Evolutionary conservation across 2,329 filamentous ascomycete genomes (phyloP).

Genomic region (Fusarium clavum): DNA sequence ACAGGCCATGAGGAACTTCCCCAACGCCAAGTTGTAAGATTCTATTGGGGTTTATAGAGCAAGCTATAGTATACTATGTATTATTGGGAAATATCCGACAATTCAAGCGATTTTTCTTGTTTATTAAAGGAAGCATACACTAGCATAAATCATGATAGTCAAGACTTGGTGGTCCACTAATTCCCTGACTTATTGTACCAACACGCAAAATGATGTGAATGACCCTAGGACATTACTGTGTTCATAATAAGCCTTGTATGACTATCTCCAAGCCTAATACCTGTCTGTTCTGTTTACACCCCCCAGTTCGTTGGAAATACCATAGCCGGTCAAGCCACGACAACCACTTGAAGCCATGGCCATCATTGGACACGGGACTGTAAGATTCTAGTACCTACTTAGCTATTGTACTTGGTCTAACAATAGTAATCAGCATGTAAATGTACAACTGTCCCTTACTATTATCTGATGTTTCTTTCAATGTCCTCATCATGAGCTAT

Average conservation of each 20-base stretch:
- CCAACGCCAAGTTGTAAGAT: slow-evolving; percentile 80
- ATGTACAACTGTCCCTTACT: background rate
- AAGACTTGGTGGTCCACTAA: background rate
- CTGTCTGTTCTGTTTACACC: background rate
- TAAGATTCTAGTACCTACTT: background rate
- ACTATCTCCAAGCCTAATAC: background rate
- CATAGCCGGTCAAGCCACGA: background rate
- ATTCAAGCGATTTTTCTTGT: slow-evolving; percentile 2
- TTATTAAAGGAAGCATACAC: background rate
- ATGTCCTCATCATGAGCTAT: background rate
- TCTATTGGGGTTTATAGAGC: background rate
- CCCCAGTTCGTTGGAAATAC: background rate
- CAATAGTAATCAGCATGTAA: background rate
- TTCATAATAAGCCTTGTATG: background rate
- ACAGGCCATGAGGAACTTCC: slow-evolving; percentile 86
- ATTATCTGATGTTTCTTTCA: background rate
- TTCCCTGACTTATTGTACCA: background rate
- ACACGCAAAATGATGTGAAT: background rate
- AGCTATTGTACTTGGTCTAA: background rate
- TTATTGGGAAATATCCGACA: background rate
- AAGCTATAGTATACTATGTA: slow-evolving; percentile 8
- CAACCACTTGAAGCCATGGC: background rate
- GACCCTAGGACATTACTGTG: rapidly evolving
- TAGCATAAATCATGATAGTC: background rate
- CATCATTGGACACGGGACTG: background rate